A percentile compares a stretch with the other conserved stretches of the same genome.
phyloP scores from a whole-genome alignment of 192 early-diverging fungal species.

The Backusella westeae region DNA sequence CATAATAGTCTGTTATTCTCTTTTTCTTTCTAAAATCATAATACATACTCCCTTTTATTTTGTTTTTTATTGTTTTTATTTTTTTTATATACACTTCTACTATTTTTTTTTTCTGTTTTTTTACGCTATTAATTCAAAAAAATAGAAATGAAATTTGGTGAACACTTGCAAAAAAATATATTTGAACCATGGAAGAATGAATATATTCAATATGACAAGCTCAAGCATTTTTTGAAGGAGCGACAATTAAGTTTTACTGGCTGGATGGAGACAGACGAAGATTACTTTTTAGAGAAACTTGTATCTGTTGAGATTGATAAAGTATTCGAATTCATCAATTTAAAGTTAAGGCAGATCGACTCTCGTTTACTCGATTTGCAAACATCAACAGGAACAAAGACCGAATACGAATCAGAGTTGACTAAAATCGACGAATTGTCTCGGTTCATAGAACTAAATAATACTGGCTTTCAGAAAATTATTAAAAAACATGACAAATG shows the following conservation, averaged over 20 bases:
- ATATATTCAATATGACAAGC: constrained; percentile 17
- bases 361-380: not conserved
- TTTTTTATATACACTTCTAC: not conserved
- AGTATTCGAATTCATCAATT: not conserved
- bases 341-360: not conserved
- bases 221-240: constrained; percentile 19
- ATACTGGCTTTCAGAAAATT: constrained; percentile 84
- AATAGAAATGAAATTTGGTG: constrained; percentile 21
- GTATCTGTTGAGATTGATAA: constrained; percentile 11
- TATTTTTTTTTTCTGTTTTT: not conserved
- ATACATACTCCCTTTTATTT: not conserved
- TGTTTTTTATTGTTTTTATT: not conserved
- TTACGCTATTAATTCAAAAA: not conserved
- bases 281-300: constrained; percentile 7
- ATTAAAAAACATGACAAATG: constrained; percentile 98
- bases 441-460: constrained; percentile 68
- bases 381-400: not conserved
- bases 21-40: not conserved
- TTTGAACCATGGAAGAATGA: constrained; percentile 20
- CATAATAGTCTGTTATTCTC: not conserved
- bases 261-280: constrained; percentile 16
- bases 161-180: constrained; percentile 13
- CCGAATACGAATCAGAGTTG: not conserved
- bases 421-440: not conserved
- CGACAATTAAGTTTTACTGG: constrained; percentile 6